Evolutionary conservation across 1,284 basidiomycete genomes (phyloP).

Genomic region (Trametes versicolor): DNA sequence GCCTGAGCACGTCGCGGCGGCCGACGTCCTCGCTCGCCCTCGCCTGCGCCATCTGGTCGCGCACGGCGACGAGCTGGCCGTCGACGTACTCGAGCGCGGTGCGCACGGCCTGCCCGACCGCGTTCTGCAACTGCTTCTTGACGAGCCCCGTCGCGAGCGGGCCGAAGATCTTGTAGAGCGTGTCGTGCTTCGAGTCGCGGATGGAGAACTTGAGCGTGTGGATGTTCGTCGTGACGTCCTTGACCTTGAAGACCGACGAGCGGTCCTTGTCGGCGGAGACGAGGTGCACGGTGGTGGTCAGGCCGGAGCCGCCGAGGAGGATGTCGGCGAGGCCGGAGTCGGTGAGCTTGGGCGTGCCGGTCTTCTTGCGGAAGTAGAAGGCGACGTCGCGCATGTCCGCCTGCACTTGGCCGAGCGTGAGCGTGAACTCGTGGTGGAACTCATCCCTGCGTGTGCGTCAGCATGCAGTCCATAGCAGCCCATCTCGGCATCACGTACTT

Average conservation of each 20-base stretch:
- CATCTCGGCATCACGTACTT: constrained; percentile 46
- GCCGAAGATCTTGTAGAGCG: constrained; percentile 86
- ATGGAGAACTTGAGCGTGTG: constrained; percentile 91
- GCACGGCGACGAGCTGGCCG: constrained; percentile 83
- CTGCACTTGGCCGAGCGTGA: constrained; percentile 88
- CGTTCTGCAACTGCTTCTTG: constrained; percentile 92
- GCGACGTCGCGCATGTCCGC: constrained; percentile 92
- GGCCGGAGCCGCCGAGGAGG: constrained; percentile 82
- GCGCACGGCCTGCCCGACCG: constrained; percentile 78
- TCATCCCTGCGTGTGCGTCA: constrained; percentile 53
- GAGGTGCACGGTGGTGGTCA: constrained; percentile 73
- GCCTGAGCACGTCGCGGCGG: constrained; percentile 70
- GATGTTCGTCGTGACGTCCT: constrained; percentile 81
- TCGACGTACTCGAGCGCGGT: constrained; percentile 89
- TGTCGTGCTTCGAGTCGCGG: constrained; percentile 91
- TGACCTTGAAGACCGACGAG: constrained; percentile 81
- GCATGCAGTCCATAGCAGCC: constrained; percentile 29
- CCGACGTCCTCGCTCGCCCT: constrained; percentile 61
- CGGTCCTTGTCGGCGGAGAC: constrained; percentile 72
- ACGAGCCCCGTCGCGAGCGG: constrained; percentile 83
- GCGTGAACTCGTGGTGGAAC: constrained; percentile 73
- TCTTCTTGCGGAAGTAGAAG: constrained; percentile 87
- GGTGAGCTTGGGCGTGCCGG: constrained; percentile 80
- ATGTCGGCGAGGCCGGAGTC: constrained; percentile 95
- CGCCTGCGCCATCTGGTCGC: constrained; percentile 79